Conservation (phyloP, 768 basidiomycete genomes). For the Brasilioporus rufonigricans region DNA sequence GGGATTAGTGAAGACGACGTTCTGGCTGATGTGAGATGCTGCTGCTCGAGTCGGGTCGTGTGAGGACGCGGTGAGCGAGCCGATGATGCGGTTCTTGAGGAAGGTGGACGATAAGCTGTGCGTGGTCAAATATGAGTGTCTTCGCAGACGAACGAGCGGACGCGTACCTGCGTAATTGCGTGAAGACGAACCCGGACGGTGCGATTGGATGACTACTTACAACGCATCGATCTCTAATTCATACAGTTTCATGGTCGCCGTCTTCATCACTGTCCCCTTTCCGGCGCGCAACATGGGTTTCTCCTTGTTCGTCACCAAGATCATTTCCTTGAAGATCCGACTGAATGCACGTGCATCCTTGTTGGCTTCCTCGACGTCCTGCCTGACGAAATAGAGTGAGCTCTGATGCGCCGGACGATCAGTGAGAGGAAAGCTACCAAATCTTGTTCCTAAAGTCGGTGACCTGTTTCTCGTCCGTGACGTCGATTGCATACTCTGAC, state of each 20-base stretch:
- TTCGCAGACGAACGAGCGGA: too few species aligned
- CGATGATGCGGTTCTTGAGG: conserved; percentile 38
- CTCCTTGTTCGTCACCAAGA: conserved; percentile 40
- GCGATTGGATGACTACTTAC: conserved; percentile 25
- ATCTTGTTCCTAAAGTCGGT: conserved; percentile 36
- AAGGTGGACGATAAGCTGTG: conserved; percentile 38
- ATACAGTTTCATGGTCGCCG: conserved; percentile 39
- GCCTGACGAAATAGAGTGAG: conserved; percentile 22
- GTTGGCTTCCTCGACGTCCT: conserved; percentile 43
- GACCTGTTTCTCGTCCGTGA: conserved; percentile 26
- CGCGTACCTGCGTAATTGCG: conserved; percentile 24
- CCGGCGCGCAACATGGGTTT: conserved; percentile 44
- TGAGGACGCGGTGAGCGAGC: too few species aligned
- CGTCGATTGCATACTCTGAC: conserved; percentile 34
- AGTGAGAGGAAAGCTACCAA: conserved; percentile 5
- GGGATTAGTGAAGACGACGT: conserved; percentile 47
- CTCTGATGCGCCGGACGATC: not conserved
- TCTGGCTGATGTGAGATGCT: conserved; percentile 28
- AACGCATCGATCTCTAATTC: conserved; percentile 44
- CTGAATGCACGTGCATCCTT: conserved; percentile 37
- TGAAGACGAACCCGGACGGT: not conserved
- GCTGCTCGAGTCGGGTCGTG: conserved; percentile 21
- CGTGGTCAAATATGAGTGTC: too few species aligned
- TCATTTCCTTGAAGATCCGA: conserved; percentile 51
- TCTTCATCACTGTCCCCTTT: conserved; percentile 47